Conservation (phyloP, 176 grass and related monocot genomes). For the Eleusine coracana region DNA sequence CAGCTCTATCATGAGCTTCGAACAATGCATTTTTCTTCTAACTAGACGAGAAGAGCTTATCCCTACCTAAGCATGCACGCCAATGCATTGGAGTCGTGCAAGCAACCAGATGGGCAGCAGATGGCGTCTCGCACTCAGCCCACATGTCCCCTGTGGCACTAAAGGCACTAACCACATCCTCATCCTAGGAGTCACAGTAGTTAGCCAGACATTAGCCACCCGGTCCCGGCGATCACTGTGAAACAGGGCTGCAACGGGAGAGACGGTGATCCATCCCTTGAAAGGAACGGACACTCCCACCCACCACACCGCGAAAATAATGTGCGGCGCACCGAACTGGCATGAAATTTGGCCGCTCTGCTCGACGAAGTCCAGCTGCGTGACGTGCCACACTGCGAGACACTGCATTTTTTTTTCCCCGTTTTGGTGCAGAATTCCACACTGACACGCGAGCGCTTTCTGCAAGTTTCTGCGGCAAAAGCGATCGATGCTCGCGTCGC, state of each 20-base stretch:
- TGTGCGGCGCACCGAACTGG: not conserved
- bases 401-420: too few species aligned
- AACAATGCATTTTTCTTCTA: not conserved
- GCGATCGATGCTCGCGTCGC: not conserved
- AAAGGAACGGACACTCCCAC: not conserved
- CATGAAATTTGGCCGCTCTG: not conserved
- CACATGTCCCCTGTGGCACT: not conserved
- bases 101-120: not conserved
- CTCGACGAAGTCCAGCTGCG: not conserved
- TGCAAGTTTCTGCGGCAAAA: not conserved
- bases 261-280: not conserved
- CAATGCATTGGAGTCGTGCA: not conserved
- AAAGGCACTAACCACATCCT: too few species aligned
- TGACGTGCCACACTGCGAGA: too few species aligned
- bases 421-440: not conserved
- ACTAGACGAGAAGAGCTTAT: too few species aligned
- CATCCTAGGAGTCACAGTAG: too few species aligned
- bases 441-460: not conserved
- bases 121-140: not conserved
- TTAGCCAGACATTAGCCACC: not conserved
- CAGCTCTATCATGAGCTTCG: not conserved
- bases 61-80: not conserved
- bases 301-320: not conserved
- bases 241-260: not conserved
- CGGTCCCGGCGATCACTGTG: not conserved